Percentiles rank a stretch among this genome's conserved stretches.
Evolutionary conservation across 306 rosid species (phyloP).

Genomic region (Vigna trinervia): DNA sequence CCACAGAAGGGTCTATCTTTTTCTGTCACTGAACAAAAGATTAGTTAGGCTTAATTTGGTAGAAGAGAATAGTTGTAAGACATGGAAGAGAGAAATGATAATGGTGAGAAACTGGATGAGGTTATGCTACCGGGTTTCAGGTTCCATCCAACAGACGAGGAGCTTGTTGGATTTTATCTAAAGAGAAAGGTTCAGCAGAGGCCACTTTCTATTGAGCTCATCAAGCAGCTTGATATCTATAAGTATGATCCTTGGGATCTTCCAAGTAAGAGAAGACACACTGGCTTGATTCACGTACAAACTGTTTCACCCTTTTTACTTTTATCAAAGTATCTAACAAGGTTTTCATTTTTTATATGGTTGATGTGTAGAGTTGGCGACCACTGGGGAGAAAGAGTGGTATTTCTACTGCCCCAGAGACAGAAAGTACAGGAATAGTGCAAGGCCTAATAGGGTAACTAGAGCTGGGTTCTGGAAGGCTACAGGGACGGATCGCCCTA

Average conservation of each 20-base stretch:
- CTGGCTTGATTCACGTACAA: neutral
- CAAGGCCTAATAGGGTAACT: slow-evolving; percentile 94
- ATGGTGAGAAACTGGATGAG: slow-evolving; percentile 69
- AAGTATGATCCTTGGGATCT: slow-evolving; percentile 99
- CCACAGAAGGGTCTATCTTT: slow-evolving; percentile 18
- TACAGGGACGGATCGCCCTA: slow-evolving; percentile 90
- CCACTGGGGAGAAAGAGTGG: slow-evolving; percentile 91
- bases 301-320: neutral
- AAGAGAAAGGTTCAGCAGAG: slow-evolving; percentile 81
- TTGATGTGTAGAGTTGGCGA: slow-evolving; percentile 65
- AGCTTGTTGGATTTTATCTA: slow-evolving; percentile 91
- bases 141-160: slow-evolving; percentile 98
- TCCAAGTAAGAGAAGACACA: slow-evolving; percentile 68
- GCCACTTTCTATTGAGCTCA: slow-evolving; percentile 88
- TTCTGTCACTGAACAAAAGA: neutral
- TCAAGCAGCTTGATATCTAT: slow-evolving; percentile 91
- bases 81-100: slow-evolving; percentile 50
- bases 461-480: slow-evolving; percentile 98
- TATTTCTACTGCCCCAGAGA: slow-evolving; percentile 95
- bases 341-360: neutral
- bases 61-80: slow-evolving; percentile 31
- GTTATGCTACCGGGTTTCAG: slow-evolving; percentile 92
- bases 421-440: slow-evolving; percentile 92
- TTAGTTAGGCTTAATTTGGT: neutral
- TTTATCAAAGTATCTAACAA: neutral